Percentiles rank a stretch among this genome's conserved stretches.
These are phyloP conservation scores for Fraxinus cuspidata DNA, from an alignment of 257 asterid species.

Conservation along the genomic window DNA sequence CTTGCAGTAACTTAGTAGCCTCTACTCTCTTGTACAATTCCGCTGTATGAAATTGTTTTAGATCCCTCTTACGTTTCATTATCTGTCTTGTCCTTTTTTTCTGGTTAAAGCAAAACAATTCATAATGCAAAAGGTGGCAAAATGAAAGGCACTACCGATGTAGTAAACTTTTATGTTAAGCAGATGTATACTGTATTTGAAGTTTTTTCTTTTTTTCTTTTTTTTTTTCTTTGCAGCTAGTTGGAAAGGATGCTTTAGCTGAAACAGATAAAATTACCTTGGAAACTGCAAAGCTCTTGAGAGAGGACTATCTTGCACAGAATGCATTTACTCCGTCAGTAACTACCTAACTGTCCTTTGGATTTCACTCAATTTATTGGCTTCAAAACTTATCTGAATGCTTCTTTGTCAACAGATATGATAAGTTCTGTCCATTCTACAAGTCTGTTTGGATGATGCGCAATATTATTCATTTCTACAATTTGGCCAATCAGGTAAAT, in stretches of 20 bases:
- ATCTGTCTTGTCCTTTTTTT: neutral
- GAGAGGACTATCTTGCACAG: conserved; percentile 99
- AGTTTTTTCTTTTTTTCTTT: conserved; percentile 27
- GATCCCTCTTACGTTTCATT: neutral
- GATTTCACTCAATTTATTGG: conserved; percentile 9
- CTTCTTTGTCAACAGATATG: conserved; percentile 62
- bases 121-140: neutral
- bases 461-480: conserved; percentile 93
- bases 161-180: neutral
- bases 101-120: neutral
- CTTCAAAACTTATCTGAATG: conserved; percentile 6
- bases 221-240: conserved; percentile 66
- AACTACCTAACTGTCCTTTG: conserved; percentile 11
- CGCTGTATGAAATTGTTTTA: neutral
- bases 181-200: neutral
- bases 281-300: conserved; percentile 97
- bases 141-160: neutral
- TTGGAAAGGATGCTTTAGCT: conserved; percentile 97
- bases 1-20: neutral
- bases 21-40: neutral
- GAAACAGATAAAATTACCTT: conserved; percentile 93
- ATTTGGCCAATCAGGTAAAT: conserved; percentile 94
- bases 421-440: conserved; percentile 95
- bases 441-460: conserved; percentile 99
- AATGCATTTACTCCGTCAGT: conserved; percentile 98